Percentiles rank a stretch among this genome's conserved stretches.
Conservation (phyloP, 2,329 filamentous ascomycete genomes). For the Colletotrichum sublineola region DNA sequence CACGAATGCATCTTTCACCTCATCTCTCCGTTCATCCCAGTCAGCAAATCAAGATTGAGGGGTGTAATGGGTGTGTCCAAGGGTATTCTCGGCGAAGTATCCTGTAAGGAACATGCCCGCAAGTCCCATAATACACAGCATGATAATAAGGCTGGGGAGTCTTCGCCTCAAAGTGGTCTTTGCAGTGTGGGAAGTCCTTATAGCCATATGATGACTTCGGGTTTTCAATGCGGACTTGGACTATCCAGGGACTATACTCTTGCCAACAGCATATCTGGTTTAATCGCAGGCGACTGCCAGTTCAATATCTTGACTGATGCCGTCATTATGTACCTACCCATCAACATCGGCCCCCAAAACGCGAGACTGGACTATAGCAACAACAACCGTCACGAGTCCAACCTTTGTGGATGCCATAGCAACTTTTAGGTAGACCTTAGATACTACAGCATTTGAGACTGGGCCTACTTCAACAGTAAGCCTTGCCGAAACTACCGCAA, state of each 20-base stretch:
- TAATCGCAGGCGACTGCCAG: constrained; percentile 14
- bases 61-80: neutral
- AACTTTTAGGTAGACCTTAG: neutral
- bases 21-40: constrained; percentile 83
- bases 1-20: constrained; percentile 89
- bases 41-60: constrained; percentile 60
- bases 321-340: constrained; percentile 7
- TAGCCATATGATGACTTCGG: neutral
- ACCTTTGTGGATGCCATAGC: neutral
- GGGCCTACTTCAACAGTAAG: neutral
- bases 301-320: constrained; percentile 11
- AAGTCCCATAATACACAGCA: neutral
- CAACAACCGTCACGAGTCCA: neutral
- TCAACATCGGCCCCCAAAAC: constrained; percentile 1
- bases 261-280: neutral
- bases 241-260: constrained; percentile 18
- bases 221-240: neutral
- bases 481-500: neutral
- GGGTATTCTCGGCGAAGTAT: neutral
- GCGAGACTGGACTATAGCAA: constrained; percentile 6
- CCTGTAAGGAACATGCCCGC: neutral
- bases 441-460: neutral
- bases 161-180: neutral
- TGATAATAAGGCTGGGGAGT: neutral
- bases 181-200: neutral